phyloP scores from a whole-genome alignment of 495 filamentous ascomycete genomes.

The Xylaria flabelliformis region DNA sequence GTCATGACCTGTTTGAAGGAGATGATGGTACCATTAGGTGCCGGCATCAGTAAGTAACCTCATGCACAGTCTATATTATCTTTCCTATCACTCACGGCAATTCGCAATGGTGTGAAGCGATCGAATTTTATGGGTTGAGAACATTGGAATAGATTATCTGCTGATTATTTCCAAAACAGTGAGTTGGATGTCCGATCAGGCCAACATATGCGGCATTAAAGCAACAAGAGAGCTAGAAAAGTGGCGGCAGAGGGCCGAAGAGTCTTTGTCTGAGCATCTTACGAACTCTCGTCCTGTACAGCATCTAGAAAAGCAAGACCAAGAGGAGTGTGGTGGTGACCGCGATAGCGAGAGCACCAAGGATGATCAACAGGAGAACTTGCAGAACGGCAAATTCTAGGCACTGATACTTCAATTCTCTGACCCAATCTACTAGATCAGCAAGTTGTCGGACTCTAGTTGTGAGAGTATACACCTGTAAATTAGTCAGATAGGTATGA shows the following conservation, averaged over 20 bases:
- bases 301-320: not conserved
- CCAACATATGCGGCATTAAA: constrained; percentile 19
- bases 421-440: not conserved
- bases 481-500: not conserved
- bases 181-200: constrained; percentile 25
- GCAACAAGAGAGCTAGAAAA: constrained; percentile 20
- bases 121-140: not conserved
- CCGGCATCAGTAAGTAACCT: constrained; percentile 22
- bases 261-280: not conserved
- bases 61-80: not conserved
- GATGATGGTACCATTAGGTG: constrained; percentile 22
- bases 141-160: not conserved
- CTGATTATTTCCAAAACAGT: constrained; percentile 13
- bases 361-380: not conserved
- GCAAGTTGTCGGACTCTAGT: not conserved
- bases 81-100: not conserved
- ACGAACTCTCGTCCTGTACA: not conserved
- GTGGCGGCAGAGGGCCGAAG: constrained; percentile 20
- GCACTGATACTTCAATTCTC: not conserved
- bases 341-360: not conserved
- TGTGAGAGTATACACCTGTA: not conserved
- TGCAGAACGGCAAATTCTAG: not conserved
- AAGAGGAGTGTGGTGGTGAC: not conserved
- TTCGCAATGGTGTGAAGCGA: not conserved
- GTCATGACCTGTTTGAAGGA: constrained; percentile 22